Evolutionary conservation across 495 filamentous ascomycete species (phyloP).

Genomic region (Neurospora intermedia): DNA sequence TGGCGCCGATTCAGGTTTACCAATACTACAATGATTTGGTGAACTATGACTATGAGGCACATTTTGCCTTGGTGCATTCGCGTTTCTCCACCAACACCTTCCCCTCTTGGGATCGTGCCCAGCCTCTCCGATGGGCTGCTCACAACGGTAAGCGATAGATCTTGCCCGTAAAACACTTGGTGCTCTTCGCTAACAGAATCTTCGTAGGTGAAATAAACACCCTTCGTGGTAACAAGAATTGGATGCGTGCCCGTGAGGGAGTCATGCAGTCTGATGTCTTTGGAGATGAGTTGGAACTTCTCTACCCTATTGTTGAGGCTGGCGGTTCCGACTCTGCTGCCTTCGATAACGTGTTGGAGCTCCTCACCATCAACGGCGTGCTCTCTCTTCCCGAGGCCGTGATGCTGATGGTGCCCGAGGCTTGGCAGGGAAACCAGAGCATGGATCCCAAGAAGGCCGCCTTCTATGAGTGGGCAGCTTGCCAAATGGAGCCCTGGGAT

Average conservation of each 20-base stretch:
- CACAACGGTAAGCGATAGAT: constrained; percentile 66
- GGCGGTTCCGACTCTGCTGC: constrained; percentile 97
- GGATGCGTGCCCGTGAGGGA: constrained; percentile 98
- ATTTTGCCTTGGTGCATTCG: constrained; percentile 96
- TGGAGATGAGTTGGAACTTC: constrained; percentile 77
- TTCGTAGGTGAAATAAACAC: constrained; percentile 83
- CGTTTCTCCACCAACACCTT: constrained; percentile 99
- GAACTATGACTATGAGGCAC: constrained; percentile 93
- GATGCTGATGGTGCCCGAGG: constrained; percentile 98
- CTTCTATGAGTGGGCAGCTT: constrained; percentile 99
- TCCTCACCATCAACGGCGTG: constrained; percentile 93
- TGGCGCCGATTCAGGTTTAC: constrained; percentile 96
- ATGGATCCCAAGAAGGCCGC: constrained; percentile 96
- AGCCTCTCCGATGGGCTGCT: constrained; percentile 93
- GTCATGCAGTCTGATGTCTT: constrained; percentile 90
- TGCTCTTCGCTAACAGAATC: constrained; percentile 24
- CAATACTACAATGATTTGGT: constrained; percentile 97
- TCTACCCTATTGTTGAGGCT: constrained; percentile 96
- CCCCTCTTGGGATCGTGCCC: constrained; percentile 96
- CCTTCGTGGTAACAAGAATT: constrained; percentile 98
- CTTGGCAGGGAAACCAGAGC: constrained; percentile 87
- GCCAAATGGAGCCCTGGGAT: constrained; percentile 99
- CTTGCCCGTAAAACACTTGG: constrained; percentile 3
- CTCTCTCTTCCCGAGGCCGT: constrained; percentile 94
- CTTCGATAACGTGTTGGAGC: constrained; percentile 95